Conservation (phyloP, 176 grass and related monocot species). For the maize (Zea mays) region Zm-B73-REFERENCE-NAM-5.0 NC_050101.1:108267001-108267500, state of each 20-base stretch:
- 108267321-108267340: conserved; percentile 40
- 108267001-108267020: conserved; percentile 4
- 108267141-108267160: conserved; percentile 9
- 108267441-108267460: background rate
- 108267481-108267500: conserved; percentile 3
- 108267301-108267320: conserved; percentile 93
- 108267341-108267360: conserved; percentile 10
- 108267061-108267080: background rate
- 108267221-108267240: conserved; percentile 85
- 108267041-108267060: background rate
- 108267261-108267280: conserved; percentile 95
- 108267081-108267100: background rate
- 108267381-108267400: conserved; percentile 4
- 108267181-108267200: conserved; percentile 75
- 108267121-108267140: background rate
- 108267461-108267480: conserved; percentile 10
- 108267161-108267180: conserved; percentile 69
- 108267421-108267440: background rate
- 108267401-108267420: conserved; percentile 10
- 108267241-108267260: conserved; percentile 95
- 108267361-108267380: conserved; percentile 5
- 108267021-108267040: background rate
- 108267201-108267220: conserved; percentile 72
- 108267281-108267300: conserved; percentile 87
- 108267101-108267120: conserved; percentile 20